phyloP scores from a whole-genome alignment of 2,329 filamentous ascomycete genomes.

The Aspergillus vadensis region DNA sequence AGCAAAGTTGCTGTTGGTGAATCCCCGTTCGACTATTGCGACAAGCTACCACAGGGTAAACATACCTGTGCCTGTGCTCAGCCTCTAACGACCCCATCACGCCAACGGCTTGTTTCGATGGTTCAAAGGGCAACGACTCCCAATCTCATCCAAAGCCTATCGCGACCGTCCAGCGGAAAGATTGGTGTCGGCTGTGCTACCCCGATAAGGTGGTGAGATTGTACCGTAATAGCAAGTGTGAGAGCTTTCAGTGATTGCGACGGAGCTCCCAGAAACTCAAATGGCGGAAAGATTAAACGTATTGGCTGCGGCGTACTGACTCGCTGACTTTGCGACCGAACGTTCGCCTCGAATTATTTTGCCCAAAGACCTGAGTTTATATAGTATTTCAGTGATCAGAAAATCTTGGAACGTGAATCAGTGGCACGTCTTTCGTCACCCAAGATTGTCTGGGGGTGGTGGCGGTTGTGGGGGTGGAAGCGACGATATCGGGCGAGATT shows the following conservation, averaged over 20 bases:
- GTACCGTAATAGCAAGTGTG: not conserved
- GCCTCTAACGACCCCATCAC: constrained; percentile 45
- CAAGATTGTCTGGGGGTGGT: constrained; percentile 23
- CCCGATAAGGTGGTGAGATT: not conserved
- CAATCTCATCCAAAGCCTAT: constrained; percentile 21
- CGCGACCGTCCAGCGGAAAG: not conserved
- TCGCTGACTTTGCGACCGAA: too few species aligned
- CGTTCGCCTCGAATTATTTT: not conserved
- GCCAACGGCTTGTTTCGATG: constrained; percentile 19
- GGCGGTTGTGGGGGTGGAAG: constrained; percentile 22
- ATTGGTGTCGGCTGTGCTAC: not conserved
- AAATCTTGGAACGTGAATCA: not conserved
- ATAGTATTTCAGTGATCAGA: not conserved
- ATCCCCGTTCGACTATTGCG: not conserved
- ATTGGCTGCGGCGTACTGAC: not conserved
- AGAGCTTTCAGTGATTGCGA: not conserved
- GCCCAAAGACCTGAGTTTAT: not conserved
- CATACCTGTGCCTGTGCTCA: constrained; percentile 40
- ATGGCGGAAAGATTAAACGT: constrained; percentile 4
- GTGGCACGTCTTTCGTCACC: not conserved
- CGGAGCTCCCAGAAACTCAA: not conserved
- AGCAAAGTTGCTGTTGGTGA: constrained; percentile 21
- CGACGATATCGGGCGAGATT: constrained; percentile 23
- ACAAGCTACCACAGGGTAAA: constrained; percentile 16
- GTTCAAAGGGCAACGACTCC: not conserved